Percentiles rank a stretch among this genome's conserved stretches.
phyloP scores from a whole-genome alignment of 495 filamentous ascomycete species.

The Entonaema liquescens region DNA sequence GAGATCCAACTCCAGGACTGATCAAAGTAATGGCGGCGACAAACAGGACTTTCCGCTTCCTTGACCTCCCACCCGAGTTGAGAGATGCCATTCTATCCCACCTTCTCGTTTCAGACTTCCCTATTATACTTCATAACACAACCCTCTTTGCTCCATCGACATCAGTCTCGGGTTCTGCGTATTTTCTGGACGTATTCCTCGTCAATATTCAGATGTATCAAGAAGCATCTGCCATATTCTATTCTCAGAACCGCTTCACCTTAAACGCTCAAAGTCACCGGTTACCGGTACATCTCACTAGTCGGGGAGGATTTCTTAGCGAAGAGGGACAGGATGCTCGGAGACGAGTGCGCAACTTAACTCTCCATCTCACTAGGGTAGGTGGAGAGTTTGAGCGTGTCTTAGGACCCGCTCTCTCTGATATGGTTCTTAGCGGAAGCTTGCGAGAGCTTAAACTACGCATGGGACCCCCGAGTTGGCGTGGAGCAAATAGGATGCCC shows the following conservation, averaged over 20 bases:
- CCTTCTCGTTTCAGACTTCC: slow-evolving; percentile 35
- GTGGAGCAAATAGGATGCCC: slow-evolving; percentile 12
- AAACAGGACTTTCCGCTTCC: slow-evolving; percentile 30
- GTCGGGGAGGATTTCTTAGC: slow-evolving; percentile 30
- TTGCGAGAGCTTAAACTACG: slow-evolving; percentile 42
- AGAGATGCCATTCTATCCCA: slow-evolving; percentile 75
- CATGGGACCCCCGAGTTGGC: slow-evolving; percentile 28
- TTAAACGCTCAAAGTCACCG: slow-evolving; percentile 44
- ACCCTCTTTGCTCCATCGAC: slow-evolving; percentile 24
- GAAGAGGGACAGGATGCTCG: slow-evolving; percentile 40
- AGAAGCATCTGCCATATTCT: slow-evolving; percentile 48
- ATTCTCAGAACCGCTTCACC: slow-evolving; percentile 46
- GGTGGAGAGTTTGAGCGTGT: slow-evolving; percentile 44
- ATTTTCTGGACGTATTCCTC: slow-evolving; percentile 44
- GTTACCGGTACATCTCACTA: slow-evolving; percentile 38
- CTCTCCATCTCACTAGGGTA: slow-evolving; percentile 41
- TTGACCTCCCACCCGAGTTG: slow-evolving; percentile 78
- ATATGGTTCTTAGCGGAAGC: slow-evolving; percentile 45
- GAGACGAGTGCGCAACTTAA: slow-evolving; percentile 42
- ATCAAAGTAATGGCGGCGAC: slow-evolving; percentile 9
- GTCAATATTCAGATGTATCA: slow-evolving; percentile 47
- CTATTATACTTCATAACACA: slow-evolving; percentile 38
- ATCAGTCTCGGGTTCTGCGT: not conserved
- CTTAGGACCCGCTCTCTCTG: slow-evolving; percentile 37
- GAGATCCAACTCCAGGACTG: not conserved